Base-by-base conservation (phyloP, 2,329 filamentous ascomycete genomes). In the Trichoderma pleuroti region DNA sequence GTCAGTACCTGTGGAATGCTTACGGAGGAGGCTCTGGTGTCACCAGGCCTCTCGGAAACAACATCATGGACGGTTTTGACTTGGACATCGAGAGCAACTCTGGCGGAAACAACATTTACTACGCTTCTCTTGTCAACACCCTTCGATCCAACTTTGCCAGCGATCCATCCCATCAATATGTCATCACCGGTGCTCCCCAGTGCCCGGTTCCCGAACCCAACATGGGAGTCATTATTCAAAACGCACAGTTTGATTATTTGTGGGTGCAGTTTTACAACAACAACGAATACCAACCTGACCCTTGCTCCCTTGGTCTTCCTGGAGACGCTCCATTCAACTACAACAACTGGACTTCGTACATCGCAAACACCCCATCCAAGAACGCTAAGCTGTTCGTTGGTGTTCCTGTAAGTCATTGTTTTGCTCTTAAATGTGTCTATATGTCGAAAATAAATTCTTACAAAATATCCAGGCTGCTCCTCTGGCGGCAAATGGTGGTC, bases 251-350 rank as follows among this genome's bases (percentile, higher is more conserved):
- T 7, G 73, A 85, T 72, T 78, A 78, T 61, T 74, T 85, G 9
- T 84, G 80, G 73, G 76, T 84, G 21, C 83, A 85, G 74, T 85
- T 84, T 76, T 85, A 85, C 78, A 85, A 85, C 76, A 85, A 85
- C 74, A 16, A 77, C 71, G 82, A 84, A 72, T 77, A 78, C 59
- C 9, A 26, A 0, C 76, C 80, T 21, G 81, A 80, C 26, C 70
- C 70, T 1, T 71, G 70, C 42, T 66, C 70, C 8, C 64, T 71
- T n/a, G 70, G 70, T 18, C 26, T 71, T 1, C 59, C 59, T 54
- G 70, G 70, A 18, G 77, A 79, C n/a, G 73, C 74, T 2, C 74
- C 75, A 30, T 79, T 81, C 75, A 82, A 79, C 39, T 82, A 78
- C 74, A 74, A 78, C 52, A 73, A 74, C 57, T 82, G 80, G 80